phyloP scores from a whole-genome alignment of 2,329 filamentous ascomycete genomes.

The Talaromyces sp. region DNA sequence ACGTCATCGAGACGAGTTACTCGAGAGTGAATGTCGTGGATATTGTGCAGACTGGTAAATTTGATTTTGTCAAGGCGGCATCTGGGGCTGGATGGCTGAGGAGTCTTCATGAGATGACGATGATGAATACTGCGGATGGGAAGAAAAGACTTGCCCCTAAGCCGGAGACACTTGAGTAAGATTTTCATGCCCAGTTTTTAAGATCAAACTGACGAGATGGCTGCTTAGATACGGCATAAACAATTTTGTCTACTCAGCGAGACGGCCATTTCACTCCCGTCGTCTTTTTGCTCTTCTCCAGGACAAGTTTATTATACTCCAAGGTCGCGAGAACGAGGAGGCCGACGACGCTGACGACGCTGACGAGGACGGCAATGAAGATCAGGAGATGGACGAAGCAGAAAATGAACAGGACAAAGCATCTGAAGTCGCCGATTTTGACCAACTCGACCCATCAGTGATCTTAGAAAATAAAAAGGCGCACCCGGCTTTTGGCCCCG shows the following conservation, averaged over 20 bases:
- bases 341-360: conserved; percentile 24
- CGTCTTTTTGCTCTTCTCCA: conserved; percentile 41
- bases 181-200: background rate
- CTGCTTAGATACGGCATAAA: conserved; percentile 59
- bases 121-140: conserved; percentile 54
- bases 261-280: conserved; percentile 50
- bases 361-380: conserved; percentile 30
- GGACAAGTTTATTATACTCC: conserved; percentile 46
- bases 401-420: conserved; percentile 19
- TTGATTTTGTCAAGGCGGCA: conserved; percentile 62
- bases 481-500: conserved; percentile 36
- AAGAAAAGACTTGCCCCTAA: conserved; percentile 61
- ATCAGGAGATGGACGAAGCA: conserved; percentile 18
- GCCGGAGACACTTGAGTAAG: conserved; percentile 66
- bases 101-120: conserved; percentile 65
- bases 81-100: conserved; percentile 67
- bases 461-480: conserved; percentile 40
- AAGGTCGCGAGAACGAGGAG: conserved; percentile 33
- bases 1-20: conserved; percentile 59
- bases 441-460: conserved; percentile 30
- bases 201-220: background rate
- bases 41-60: conserved; percentile 64
- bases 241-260: conserved; percentile 65
- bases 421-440: conserved; percentile 30
- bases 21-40: conserved; percentile 59